These are phyloP conservation scores for Akanthomyces uredinophilus DNA, from an alignment of 2,329 filamentous ascomycete genomes.

Conservation along the genomic window DNA sequence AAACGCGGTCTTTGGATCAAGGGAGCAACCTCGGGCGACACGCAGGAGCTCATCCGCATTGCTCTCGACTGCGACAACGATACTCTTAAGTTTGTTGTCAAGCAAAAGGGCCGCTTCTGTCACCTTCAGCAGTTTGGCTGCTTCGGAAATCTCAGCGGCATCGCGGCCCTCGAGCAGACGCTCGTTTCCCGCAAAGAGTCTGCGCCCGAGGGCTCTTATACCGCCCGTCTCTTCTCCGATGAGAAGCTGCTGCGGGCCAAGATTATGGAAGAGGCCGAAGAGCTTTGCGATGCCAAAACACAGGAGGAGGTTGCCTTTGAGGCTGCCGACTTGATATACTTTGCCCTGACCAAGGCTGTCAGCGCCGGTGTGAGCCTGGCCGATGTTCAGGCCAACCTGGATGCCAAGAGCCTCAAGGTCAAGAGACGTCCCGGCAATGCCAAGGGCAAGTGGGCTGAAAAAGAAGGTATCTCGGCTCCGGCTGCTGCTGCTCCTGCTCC, in stretches of 20 bases:
- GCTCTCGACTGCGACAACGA: constrained; percentile 91
- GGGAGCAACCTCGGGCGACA: constrained; percentile 88
- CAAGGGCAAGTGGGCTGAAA: constrained; percentile 86
- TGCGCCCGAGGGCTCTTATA: constrained; percentile 88
- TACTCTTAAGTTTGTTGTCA: constrained; percentile 83
- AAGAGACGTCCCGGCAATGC: constrained; percentile 90
- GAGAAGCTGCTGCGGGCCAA: constrained; percentile 85
- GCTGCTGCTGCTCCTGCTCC: constrained; percentile 28
- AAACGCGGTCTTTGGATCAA: constrained; percentile 97
- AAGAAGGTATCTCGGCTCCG: constrained; percentile 60
- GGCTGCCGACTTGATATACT: constrained; percentile 92
- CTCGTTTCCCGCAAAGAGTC: constrained; percentile 74
- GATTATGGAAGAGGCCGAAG: constrained; percentile 97
- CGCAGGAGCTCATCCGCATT: constrained; percentile 80
- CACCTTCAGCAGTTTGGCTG: constrained; percentile 89
- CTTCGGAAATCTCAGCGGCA: constrained; percentile 78
- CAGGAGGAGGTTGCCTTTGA: constrained; percentile 87
- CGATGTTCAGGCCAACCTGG: constrained; percentile 87
- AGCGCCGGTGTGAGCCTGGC: constrained; percentile 77
- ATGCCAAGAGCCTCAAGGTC: constrained; percentile 92
- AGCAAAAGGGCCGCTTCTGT: constrained; percentile 89
- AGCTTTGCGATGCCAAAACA: constrained; percentile 80
- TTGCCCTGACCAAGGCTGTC: constrained; percentile 85
- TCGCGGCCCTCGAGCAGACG: constrained; percentile 82
- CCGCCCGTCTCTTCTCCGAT: constrained; percentile 86